Conservation (phyloP, 495 filamentous ascomycete genomes). For the Aspergillus diversus region DNA sequence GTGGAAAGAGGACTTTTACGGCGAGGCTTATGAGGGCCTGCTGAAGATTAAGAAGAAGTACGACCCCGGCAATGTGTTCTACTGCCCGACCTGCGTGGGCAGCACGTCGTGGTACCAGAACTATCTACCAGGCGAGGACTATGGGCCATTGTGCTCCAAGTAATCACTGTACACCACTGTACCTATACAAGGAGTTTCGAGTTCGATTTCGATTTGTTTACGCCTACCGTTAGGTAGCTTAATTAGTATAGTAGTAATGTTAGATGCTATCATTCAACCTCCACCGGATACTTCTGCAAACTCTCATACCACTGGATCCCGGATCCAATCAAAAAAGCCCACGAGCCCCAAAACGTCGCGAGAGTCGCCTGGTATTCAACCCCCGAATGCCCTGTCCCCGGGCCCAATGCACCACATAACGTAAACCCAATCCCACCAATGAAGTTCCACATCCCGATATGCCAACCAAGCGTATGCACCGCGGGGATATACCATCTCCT, state of each 20-base stretch:
- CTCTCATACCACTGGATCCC: constrained; percentile 68
- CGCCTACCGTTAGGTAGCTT: too few species aligned
- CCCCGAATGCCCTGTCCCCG: constrained; percentile 47
- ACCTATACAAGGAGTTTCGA: background rate
- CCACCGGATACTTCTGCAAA: constrained; percentile 63
- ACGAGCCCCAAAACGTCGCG: constrained; percentile 70
- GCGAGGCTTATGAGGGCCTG: constrained; percentile 40
- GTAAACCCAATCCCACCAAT: constrained; percentile 70
- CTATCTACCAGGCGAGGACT: constrained; percentile 9
- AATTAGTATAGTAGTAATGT: too few species aligned
- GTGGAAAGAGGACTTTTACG: constrained; percentile 28
- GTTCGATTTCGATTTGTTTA: background rate
- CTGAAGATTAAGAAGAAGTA: constrained; percentile 52
- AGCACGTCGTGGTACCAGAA: constrained; percentile 46
- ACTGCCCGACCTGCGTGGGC: constrained; percentile 52
- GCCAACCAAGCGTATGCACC: constrained; percentile 61
- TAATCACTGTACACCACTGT: background rate
- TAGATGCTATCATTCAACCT: constrained; percentile 16
- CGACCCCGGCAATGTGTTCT: constrained; percentile 57
- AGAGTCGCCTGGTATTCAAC: constrained; percentile 59
- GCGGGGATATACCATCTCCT: constrained; percentile 66
- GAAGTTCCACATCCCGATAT: constrained; percentile 61
- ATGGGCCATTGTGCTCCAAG: constrained; percentile 19
- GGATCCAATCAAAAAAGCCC: constrained; percentile 71
- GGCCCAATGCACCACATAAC: constrained; percentile 67